A percentile compares a stretch with the other conserved stretches of the same genome.
phyloP scores from a whole-genome alignment of 129 eudicot genomes.

The Erigeron canadensis region DNA sequence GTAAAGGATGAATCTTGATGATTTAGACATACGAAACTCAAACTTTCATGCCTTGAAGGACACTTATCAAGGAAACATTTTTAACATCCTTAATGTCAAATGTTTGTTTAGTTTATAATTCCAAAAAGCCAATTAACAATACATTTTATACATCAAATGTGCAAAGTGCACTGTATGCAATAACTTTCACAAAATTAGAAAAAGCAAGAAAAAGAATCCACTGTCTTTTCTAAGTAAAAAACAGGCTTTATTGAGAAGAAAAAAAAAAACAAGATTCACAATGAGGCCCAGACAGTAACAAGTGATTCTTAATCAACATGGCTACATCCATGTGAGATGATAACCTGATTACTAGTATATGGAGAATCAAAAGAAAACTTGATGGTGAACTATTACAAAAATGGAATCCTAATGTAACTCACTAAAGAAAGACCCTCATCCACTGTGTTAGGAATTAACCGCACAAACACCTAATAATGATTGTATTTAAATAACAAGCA shows the following conservation, averaged over 20 bases:
- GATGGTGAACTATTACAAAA: too few species aligned
- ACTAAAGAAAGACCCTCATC: too few species aligned
- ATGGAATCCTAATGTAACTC: too few species aligned
- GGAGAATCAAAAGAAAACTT: too few species aligned
- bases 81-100: neutral
- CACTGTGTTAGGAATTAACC: too few species aligned
- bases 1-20: neutral
- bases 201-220: neutral
- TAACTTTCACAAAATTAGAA: neutral
- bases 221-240: neutral
- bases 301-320: too few species aligned
- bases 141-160: neutral
- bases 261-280: neutral
- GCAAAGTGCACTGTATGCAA: neutral
- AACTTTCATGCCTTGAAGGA: neutral
- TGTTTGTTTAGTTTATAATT: neutral
- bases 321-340: too few species aligned
- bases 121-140: neutral
- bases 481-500: too few species aligned
- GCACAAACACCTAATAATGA: too few species aligned
- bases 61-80: neutral
- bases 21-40: neutral
- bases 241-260: neutral
- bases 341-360: too few species aligned
- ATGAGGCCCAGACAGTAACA: too few species aligned